phyloP scores from a whole-genome alignment of 495 filamentous ascomycete species.

The Rusavskia elegans region DNA sequence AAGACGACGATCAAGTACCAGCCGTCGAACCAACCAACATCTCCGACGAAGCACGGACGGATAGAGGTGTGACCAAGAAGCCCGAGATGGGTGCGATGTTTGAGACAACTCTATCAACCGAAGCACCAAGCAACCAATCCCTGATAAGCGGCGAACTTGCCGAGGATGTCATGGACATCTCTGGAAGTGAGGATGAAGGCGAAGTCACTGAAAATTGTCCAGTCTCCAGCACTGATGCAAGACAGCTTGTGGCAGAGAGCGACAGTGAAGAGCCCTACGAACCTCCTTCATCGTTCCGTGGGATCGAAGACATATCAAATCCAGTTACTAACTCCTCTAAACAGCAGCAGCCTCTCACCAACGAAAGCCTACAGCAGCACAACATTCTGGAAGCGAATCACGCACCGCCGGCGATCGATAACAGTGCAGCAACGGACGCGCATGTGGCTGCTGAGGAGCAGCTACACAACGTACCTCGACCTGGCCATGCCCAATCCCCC shows the following conservation, averaged over 20 bases:
- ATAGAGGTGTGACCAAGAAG: not conserved
- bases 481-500: not conserved
- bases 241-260: not conserved
- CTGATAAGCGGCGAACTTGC: slow-evolving; percentile 4
- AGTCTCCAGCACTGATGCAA: not conserved
- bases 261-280: not conserved
- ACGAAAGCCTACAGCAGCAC: too few species aligned
- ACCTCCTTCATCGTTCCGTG: not conserved
- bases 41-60: not conserved
- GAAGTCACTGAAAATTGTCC: slow-evolving; percentile 3
- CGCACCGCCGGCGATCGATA: not conserved
- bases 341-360: not conserved
- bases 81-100: not conserved
- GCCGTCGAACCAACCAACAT: not conserved
- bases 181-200: slow-evolving; percentile 11
- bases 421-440: not conserved
- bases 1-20: not conserved
- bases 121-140: not conserved
- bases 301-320: not conserved
- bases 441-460: not conserved
- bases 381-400: not conserved
- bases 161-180: slow-evolving; percentile 14
- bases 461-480: not conserved
- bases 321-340: not conserved
- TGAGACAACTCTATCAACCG: not conserved